Base-by-base conservation (phyloP, 441 rosid species). In the Arabidopsis hybrid region DNA sequence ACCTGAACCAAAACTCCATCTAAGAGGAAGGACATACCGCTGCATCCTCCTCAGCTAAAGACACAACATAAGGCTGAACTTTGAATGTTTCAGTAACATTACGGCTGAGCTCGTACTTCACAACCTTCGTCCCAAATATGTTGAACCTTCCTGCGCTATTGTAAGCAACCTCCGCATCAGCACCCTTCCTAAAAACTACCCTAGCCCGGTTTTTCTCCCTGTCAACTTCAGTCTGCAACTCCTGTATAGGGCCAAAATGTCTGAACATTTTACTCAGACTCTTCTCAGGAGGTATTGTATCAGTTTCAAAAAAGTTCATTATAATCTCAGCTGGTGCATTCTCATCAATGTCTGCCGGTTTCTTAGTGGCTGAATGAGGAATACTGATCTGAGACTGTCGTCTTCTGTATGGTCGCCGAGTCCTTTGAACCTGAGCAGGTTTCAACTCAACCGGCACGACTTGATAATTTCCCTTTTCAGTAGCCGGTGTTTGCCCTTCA, bases 321-420 rank as follows among this genome's bases (percentile, higher is more conserved):
- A 95, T 82, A 73, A 95, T 86, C 82, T 95, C 99, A 7, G 97
- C 99, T 0, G 99, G 96, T 60, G 94, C 81, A 65, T 78, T 92
- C 81, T 84, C 89, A 58, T 90, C 89, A 77, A 82, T 81, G 42
- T 82, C 80, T 8, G 73, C 80, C 2, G 87, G 89, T 82, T 88
- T 91, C 53, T 87, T 81, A 0, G 81, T 57, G 5, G 65, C 49
- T 56, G 53, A n/a, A 65, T 66, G 65, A 72, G 74, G 73, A 45
- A 6, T 31, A 53, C 2, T 60, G 57, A 47, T 76, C 57, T 86
- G 91, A 61, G 88, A 81, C 79, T 85, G 83, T 26, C 85, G 88
- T 82, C 88, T 90, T 80, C 83, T 86, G 66, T 86, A 85, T 39
- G 91, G 83, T 76, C 87, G 84, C n/a, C 89, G 92, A 65, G 83